Evolutionary conservation across 129 eudicot genomes (phyloP), one percentile per base, ranked within the genome.

Genomic region (Centella asiatica): DNA sequence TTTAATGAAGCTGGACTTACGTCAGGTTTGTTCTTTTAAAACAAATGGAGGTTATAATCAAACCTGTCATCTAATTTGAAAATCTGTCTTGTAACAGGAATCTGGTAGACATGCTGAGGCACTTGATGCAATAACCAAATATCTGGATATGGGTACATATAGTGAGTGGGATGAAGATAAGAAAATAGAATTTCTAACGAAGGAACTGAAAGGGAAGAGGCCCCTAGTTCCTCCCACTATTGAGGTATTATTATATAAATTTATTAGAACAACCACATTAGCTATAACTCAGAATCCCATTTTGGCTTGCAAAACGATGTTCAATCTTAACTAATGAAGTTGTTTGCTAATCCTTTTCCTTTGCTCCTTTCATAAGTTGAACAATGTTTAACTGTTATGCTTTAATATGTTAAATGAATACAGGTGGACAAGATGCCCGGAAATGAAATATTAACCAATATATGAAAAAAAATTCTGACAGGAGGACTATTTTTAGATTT

Each of bases 1-100:
- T 63, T 76, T 90, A 28, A 86, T 90, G 95, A 90, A 90, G 73
- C 95, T 90, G 54, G 97, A 90, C 74, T 80, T 90, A 63, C 95
- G 97, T 49, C 97, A 90, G 97, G 97, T 90, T 72, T 34, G 74
- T 67, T 71, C 27, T 48, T 8, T 29, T 31, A 14, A 42, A 55
- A n/a, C n/a, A n/a, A n/a, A 29, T 60, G 32, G 51, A 63, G 42
- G 32, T 61, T 64, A 24, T 27, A 68, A 71, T 24, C 50, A 34
- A 10, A 58, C 34, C 27, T 7, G 27, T 46, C 32, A 45, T 26
- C n/a, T 27, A 31, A 19, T 56, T 62, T 82, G 56, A 74, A 25
- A 26, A 33, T 49, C 44, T 54, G 6, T 17, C 31, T 47, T 31
- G 49, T 76, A 49, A 31, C 80, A 90, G 97, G 97, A 90, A 86